Evolutionary conservation across 169 alveolate genomes (phyloP).

Genomic region (Cryptosporidium tyzzeri): DNA sequence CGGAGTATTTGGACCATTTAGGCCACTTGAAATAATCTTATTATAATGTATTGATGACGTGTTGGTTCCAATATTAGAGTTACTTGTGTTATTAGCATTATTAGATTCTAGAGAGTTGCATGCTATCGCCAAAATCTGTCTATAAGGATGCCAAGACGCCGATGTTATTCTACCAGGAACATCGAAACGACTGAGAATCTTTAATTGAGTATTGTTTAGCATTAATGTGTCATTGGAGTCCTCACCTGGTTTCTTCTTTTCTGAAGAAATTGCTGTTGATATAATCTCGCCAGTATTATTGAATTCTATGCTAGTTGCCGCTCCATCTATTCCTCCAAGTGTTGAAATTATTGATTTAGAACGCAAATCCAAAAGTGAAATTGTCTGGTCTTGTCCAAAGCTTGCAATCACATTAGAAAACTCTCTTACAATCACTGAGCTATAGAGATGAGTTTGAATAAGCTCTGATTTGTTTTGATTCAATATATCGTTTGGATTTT

Average conservation of each 20-base stretch:
- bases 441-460: conserved; percentile 25
- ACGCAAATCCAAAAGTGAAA: conserved; percentile 18
- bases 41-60: conserved; percentile 48
- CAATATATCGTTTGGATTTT: conserved; percentile 1
- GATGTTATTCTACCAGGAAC: conserved; percentile 58
- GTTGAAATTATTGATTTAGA: conserved; percentile 21
- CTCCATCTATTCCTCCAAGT: conserved; percentile 47
- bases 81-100: conserved; percentile 21
- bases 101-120: conserved; percentile 46
- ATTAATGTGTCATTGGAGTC: conserved; percentile 54
- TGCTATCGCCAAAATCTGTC: conserved; percentile 28
- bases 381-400: conserved; percentile 54
- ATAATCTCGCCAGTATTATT: conserved; percentile 33
- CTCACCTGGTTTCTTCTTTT: conserved; percentile 18
- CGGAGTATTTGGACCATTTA: conserved; percentile 62
- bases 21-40: conserved; percentile 51
- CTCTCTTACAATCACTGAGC: conserved; percentile 27
- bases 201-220: background rate
- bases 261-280: conserved; percentile 39
- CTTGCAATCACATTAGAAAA: conserved; percentile 54
- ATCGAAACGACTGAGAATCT: conserved; percentile 58
- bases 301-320: conserved; percentile 27
- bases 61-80: conserved; percentile 29
- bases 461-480: conserved; percentile 22
- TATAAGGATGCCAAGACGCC: conserved; percentile 71